These are phyloP conservation scores for Arabidopsis hybrid DNA, from an alignment of 441 rosid genomes.

Conservation along the genomic window DNA sequence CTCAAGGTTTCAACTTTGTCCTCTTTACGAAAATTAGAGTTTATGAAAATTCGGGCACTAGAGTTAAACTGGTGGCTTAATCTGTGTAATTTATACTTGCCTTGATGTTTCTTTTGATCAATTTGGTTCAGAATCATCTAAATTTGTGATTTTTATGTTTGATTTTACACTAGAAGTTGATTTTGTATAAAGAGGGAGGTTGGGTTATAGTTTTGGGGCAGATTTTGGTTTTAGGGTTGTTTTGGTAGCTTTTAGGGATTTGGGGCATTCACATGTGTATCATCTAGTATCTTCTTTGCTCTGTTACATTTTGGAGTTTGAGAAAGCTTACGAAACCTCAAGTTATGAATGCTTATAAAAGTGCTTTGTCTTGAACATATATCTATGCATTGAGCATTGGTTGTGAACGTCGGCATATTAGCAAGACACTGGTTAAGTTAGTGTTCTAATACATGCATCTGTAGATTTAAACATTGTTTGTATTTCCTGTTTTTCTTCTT, in stretches of 20 bases:
- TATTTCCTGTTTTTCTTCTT: conserved; percentile 12
- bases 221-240: conserved; percentile 11
- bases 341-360: neutral
- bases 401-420: neutral
- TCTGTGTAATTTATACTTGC: neutral
- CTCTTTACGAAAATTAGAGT: neutral
- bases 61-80: neutral
- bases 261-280: neutral
- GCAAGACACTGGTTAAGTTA: neutral
- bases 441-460: conserved; percentile 4
- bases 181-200: neutral
- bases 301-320: neutral
- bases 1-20: conserved; percentile 48
- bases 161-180: conserved; percentile 5
- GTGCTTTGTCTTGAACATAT: conserved; percentile 1
- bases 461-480: conserved; percentile 4
- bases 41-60: neutral
- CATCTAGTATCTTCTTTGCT: neutral
- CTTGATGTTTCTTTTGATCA: neutral
- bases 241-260: neutral
- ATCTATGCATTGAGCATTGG: conserved; percentile 1
- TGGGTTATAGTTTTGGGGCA: neutral
- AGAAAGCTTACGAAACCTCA: neutral
- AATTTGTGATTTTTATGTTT: conserved; percentile 10
- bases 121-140: conserved; percentile 1